phyloP scores from a whole-genome alignment of 2,329 filamentous ascomycete species.

The Zalaria obscura region DNA sequence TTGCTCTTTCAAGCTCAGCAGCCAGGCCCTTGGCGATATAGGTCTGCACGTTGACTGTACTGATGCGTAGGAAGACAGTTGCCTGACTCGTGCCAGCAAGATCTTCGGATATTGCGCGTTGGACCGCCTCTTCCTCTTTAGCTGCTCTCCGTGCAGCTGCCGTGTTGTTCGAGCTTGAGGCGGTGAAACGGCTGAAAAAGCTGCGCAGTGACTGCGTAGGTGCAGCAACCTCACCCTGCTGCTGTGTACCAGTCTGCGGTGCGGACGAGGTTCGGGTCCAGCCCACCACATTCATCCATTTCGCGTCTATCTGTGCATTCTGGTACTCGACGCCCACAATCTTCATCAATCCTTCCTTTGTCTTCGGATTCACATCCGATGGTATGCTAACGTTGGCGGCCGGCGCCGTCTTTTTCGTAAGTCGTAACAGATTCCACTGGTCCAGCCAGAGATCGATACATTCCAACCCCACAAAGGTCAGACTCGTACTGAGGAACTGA shows the following conservation, averaged over 20 bases:
- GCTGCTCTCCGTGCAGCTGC: conserved; percentile 40
- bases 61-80: conserved; percentile 79
- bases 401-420: conserved; percentile 77
- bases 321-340: conserved; percentile 68
- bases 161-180: conserved; percentile 34
- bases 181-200: conserved; percentile 66
- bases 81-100: conserved; percentile 56
- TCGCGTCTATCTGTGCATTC: conserved; percentile 82
- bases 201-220: conserved; percentile 48
- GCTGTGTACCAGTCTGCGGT: conserved; percentile 1
- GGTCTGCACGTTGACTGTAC: conserved; percentile 68
- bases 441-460: conserved; percentile 84
- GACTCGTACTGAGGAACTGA: conserved; percentile 85
- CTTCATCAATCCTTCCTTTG: conserved; percentile 79
- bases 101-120: conserved; percentile 54
- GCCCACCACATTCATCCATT: conserved; percentile 74
- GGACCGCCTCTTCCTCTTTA: conserved; percentile 47
- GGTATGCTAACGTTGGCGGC: conserved; percentile 60
- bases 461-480: conserved; percentile 87
- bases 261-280: conserved; percentile 46
- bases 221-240: conserved; percentile 8
- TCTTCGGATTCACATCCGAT: conserved; percentile 64
- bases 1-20: conserved; percentile 81
- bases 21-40: conserved; percentile 60
- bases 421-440: conserved; percentile 62